Conservation (phyloP, 805 yeast species). For the Zygosaccharomyces bailii region DNA sequence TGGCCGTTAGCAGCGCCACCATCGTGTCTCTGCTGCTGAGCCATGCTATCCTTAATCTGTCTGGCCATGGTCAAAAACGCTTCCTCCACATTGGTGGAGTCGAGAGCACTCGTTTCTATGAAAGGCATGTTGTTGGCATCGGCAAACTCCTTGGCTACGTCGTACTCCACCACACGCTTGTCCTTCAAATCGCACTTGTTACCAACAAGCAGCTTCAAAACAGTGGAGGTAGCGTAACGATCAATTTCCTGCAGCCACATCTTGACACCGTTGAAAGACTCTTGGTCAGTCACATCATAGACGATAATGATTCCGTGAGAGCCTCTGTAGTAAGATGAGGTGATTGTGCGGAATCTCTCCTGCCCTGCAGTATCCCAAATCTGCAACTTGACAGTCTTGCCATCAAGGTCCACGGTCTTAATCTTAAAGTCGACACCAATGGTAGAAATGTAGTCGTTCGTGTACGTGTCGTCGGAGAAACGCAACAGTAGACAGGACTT, state of each 20-base stretch:
- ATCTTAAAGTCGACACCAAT: constrained; percentile 95
- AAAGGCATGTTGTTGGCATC: constrained; percentile 88
- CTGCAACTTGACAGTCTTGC: constrained; percentile 94
- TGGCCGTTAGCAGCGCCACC: constrained; percentile 24
- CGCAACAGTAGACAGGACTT: constrained; percentile 92
- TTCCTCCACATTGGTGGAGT: constrained; percentile 95
- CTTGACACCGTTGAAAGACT: constrained; percentile 91
- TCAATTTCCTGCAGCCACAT: constrained; percentile 99
- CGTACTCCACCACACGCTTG: constrained; percentile 91
- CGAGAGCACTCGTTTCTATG: constrained; percentile 92
- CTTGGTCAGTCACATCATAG: constrained; percentile 97
- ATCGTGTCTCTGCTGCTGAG: constrained; percentile 50
- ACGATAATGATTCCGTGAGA: constrained; percentile 98
- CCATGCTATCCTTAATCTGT: constrained; percentile 95
- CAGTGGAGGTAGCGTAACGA: constrained; percentile 97
- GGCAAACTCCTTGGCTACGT: constrained; percentile 96
- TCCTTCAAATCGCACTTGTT: constrained; percentile 93
- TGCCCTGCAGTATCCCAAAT: constrained; percentile 99
- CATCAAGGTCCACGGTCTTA: constrained; percentile 89
- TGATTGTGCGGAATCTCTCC: constrained; percentile 96
- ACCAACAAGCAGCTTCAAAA: constrained; percentile 91
- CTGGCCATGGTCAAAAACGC: constrained; percentile 98
- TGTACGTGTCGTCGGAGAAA: constrained; percentile 95
- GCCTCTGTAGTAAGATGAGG: constrained; percentile 96
- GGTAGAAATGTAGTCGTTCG: constrained; percentile 94